phyloP scores from a whole-genome alignment of 148 eudicot genomes.

The Dianthus caryophyllus region DNA sequence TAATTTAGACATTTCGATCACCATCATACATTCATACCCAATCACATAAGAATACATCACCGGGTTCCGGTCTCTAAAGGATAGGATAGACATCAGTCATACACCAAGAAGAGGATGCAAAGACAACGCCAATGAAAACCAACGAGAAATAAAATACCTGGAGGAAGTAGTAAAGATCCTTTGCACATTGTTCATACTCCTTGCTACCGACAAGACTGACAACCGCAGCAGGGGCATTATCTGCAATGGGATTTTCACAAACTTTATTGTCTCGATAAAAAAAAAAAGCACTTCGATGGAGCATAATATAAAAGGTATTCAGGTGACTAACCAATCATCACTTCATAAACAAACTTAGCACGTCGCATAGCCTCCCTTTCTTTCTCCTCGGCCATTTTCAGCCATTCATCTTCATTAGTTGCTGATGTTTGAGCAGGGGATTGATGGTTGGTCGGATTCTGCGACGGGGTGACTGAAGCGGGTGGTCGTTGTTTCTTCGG shows the following conservation, averaged over 20 bases:
- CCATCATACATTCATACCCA: background rate
- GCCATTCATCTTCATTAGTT: constrained; percentile 42
- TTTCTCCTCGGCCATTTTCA: constrained; percentile 50
- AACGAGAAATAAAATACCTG: constrained; percentile 48
- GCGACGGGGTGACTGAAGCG: constrained; percentile 38
- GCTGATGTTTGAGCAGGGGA: constrained; percentile 41
- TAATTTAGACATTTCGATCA: background rate
- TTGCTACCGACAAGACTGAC: constrained; percentile 86
- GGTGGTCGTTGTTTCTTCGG: constrained; percentile 61
- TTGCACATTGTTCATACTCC: constrained; percentile 93
- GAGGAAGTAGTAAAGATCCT: constrained; percentile 87
- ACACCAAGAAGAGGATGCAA: background rate
- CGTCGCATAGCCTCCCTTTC: constrained; percentile 68
- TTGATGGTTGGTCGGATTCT: constrained; percentile 35
- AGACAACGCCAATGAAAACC: background rate
- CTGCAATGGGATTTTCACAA: constrained; percentile 38
- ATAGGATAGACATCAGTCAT: background rate
- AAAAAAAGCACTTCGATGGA: background rate
- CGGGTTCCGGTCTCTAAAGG: background rate
- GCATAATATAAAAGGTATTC: constrained; percentile 1
- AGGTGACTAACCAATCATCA: constrained; percentile 63
- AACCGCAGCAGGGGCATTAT: constrained; percentile 87
- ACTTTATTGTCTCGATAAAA: constrained; percentile 1
- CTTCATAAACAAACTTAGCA: constrained; percentile 79
- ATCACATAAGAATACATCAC: background rate